Conservation (phyloP, 1,139 yeast genomes). For the Schwanniomyces etchellsii region DNA sequence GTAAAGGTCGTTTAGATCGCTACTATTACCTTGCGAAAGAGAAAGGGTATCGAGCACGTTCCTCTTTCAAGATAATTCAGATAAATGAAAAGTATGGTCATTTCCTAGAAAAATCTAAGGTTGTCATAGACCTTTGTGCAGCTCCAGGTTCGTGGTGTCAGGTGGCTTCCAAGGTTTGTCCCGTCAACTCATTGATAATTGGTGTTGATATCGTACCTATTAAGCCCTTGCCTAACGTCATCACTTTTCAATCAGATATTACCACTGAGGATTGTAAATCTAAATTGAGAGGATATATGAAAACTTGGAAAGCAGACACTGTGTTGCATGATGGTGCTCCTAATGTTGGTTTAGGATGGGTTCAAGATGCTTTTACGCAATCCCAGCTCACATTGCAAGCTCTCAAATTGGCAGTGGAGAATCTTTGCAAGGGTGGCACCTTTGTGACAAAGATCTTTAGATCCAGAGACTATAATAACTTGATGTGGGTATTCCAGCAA, state of each 20-base stretch:
- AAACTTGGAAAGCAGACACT: conserved; percentile 98
- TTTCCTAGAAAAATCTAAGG: conserved; percentile 92
- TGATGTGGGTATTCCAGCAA: conserved; percentile 96
- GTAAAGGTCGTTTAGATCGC: conserved; percentile 98
- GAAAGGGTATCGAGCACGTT: conserved; percentile 98
- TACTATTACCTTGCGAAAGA: conserved; percentile 95
- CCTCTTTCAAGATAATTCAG: conserved; percentile 92
- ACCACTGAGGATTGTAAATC: conserved; percentile 98
- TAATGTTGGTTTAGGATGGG: conserved; percentile 98
- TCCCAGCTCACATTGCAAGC: conserved; percentile 94
- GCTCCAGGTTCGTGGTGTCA: conserved; percentile 99
- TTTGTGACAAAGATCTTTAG: conserved; percentile 95
- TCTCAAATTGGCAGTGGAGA: conserved; percentile 90
- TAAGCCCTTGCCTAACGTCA: conserved; percentile 88
- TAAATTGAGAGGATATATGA: conserved; percentile 88
- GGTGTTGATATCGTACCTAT: conserved; percentile 99
- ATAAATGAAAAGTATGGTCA: conserved; percentile 96
- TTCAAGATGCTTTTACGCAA: conserved; percentile 97
- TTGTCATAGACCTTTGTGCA: conserved; percentile 96
- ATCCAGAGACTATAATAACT: conserved; percentile 93
- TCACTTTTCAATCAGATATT: conserved; percentile 92
- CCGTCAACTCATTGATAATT: conserved; percentile 84
- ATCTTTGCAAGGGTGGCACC: conserved; percentile 88
- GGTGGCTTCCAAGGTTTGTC: conserved; percentile 91
- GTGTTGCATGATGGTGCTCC: conserved; percentile 99